Evolutionary conservation across 306 rosid species (phyloP).

Genomic region (Castanea sativa): DNA sequence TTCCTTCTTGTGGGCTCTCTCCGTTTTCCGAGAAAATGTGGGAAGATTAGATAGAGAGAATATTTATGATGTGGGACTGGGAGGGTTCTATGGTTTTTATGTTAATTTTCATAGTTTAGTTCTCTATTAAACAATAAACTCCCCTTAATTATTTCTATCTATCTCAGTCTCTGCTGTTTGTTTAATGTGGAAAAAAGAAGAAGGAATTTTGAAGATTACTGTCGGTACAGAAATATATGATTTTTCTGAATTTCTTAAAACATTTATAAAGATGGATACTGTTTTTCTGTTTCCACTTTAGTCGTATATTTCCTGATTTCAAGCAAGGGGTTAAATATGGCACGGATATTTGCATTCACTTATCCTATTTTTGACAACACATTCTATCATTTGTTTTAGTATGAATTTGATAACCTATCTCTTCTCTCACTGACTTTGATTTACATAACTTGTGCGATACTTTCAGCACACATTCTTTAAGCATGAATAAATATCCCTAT

Average conservation of each 20-base stretch:
- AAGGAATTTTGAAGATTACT: no score
- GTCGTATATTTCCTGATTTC: no score
- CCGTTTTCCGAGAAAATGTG: slow-evolving; percentile 7
- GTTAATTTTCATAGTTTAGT: not conserved
- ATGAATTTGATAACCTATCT: not conserved
- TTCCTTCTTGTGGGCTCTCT: not conserved
- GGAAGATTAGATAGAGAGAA: not conserved
- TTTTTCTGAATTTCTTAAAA: no score
- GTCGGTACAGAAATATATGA: no score
- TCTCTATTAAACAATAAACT: not conserved
- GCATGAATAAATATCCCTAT: no score
- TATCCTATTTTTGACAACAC: not conserved
- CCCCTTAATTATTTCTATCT: not conserved
- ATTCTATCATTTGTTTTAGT: not conserved
- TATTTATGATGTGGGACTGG: not conserved
- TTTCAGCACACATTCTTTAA: not conserved
- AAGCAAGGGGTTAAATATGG: no score
- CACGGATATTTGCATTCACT: no score
- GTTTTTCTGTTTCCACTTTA: no score
- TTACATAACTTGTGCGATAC: not conserved
- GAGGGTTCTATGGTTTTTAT: not conserved
- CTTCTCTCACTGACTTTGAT: not conserved
- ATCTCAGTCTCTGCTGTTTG: not conserved
- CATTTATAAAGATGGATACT: no score
- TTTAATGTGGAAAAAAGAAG: not conserved